Evolutionary conservation across 2,329 filamentous ascomycete species (phyloP).

Genomic region (Clonostachys rhizophaga): DNA sequence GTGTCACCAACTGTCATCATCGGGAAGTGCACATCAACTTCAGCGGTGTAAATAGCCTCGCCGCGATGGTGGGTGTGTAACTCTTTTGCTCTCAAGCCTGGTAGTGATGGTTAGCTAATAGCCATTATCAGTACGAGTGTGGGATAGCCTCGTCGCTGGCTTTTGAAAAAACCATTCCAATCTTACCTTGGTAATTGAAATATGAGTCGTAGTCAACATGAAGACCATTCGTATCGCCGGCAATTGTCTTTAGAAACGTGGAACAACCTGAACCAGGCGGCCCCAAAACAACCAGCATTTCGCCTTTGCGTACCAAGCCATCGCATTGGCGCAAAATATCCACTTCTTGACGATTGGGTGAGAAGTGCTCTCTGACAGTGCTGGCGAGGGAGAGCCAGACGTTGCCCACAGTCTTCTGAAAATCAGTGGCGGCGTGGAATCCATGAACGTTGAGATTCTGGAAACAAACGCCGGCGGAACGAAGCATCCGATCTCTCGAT

Average conservation of each 20-base stretch:
- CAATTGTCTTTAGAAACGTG: conserved; percentile 54
- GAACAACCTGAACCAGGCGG: conserved; percentile 54
- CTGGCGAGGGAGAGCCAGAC: conserved; percentile 11
- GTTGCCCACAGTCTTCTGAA: conserved; percentile 35
- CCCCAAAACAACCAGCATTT: conserved; percentile 53
- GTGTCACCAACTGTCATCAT: conserved; percentile 56
- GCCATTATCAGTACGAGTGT: too few relatives aligned
- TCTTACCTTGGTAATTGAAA: conserved; percentile 57
- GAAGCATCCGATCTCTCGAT: conserved; percentile 2
- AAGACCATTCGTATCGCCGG: conserved; percentile 61
- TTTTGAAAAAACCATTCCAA: too few relatives aligned
- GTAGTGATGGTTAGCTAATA: too few relatives aligned
- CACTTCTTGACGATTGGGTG: conserved; percentile 13
- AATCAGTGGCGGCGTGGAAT: conserved; percentile 31
- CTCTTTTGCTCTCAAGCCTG: conserved; percentile 21
- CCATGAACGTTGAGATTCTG: conserved; percentile 36
- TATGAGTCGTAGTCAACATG: conserved; percentile 51
- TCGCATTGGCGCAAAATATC: conserved; percentile 46
- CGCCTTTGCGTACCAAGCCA: conserved; percentile 46
- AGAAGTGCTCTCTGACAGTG: too few relatives aligned
- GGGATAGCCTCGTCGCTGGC: too few relatives aligned
- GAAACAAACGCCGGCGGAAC: conserved; percentile 29
- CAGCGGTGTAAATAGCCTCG: conserved; percentile 62
- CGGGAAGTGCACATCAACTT: conserved; percentile 60
- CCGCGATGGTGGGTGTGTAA: conserved; percentile 51